Evolutionary conservation across 2,329 filamentous ascomycete species (phyloP).

Genomic region (Magnaporthiopsis poae): DNA sequence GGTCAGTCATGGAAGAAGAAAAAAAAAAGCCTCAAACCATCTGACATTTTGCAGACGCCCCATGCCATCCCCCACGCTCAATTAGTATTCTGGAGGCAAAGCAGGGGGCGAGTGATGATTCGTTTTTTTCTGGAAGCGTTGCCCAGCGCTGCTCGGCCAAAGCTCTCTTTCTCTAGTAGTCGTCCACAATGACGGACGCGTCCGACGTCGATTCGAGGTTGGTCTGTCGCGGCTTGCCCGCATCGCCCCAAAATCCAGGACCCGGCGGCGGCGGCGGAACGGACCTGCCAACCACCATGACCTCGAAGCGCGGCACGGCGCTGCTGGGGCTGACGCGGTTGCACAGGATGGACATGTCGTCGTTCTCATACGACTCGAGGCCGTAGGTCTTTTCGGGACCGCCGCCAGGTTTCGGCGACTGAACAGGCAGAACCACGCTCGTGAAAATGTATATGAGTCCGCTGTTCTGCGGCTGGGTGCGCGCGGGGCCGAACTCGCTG

Average conservation of each 20-base stretch:
- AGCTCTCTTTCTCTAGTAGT: not conserved
- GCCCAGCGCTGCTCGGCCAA: no score
- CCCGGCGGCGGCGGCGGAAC: not conserved
- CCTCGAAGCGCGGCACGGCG: constrained; percentile 19
- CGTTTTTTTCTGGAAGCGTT: not conserved
- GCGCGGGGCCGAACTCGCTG: constrained; percentile 7
- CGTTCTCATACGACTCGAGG: constrained; percentile 19
- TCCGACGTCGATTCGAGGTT: not conserved
- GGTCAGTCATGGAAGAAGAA: no score
- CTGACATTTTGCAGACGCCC: not conserved
- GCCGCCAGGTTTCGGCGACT: not conserved
- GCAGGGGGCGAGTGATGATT: not conserved
- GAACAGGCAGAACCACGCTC: not conserved
- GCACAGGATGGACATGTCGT: constrained; percentile 22
- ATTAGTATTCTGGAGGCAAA: not conserved
- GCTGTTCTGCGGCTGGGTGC: no score
- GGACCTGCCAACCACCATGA: constrained; percentile 15
- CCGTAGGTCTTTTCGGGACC: constrained; percentile 15
- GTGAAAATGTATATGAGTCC: not conserved
- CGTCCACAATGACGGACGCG: not conserved
- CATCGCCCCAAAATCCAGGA: not conserved
- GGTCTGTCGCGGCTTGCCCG: not conserved
- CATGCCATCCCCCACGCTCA: no score
- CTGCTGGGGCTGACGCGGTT: constrained; percentile 5
- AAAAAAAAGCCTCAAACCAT: not conserved